These are phyloP conservation scores for Aspergillus puulaauensis DNA, from an alignment of 2,329 filamentous ascomycete species.

Conservation along the genomic window DNA sequence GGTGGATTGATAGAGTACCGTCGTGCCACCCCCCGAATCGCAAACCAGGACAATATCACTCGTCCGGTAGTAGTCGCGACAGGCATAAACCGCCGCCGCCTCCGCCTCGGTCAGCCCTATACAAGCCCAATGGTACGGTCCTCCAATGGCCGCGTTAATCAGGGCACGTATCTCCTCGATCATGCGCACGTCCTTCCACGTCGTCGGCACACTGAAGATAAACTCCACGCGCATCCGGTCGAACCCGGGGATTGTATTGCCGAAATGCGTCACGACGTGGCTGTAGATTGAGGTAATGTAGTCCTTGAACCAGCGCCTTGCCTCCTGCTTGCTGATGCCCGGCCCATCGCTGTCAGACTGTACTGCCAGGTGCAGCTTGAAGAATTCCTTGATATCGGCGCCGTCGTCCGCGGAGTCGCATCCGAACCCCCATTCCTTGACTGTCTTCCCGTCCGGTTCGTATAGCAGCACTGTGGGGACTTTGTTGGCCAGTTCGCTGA, in stretches of 20 bases:
- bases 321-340: slow-evolving; percentile 22
- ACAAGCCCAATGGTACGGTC: slow-evolving; percentile 35
- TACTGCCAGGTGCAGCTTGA: slow-evolving; percentile 39
- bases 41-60: slow-evolving; percentile 51
- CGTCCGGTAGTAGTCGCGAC: slow-evolving; percentile 32
- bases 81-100: slow-evolving; percentile 53
- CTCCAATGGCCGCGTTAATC: slow-evolving; percentile 31
- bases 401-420: slow-evolving; percentile 32
- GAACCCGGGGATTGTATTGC: slow-evolving; percentile 26
- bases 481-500: slow-evolving; percentile 34
- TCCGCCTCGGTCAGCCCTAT: slow-evolving; percentile 56
- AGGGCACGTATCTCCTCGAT: slow-evolving; percentile 34
- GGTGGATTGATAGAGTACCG: slow-evolving; percentile 9
- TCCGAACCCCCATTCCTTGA: slow-evolving; percentile 36
- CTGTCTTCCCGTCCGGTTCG: slow-evolving; percentile 6
- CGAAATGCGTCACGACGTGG: slow-evolving; percentile 30
- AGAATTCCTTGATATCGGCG: slow-evolving; percentile 32
- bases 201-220: slow-evolving; percentile 45
- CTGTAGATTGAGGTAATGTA: slow-evolving; percentile 35
- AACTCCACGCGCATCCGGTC: slow-evolving; percentile 34
- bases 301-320: slow-evolving; percentile 31
- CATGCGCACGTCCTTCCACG: slow-evolving; percentile 40
- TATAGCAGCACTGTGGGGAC: slow-evolving; percentile 34
- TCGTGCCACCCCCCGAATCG: slow-evolving; percentile 53
- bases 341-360: slow-evolving; percentile 23